Percentiles rank a stretch among this genome's conserved stretches.
Conservation (phyloP, 164 flowering plant species). For the Dillenia suffruticosa region DNA sequence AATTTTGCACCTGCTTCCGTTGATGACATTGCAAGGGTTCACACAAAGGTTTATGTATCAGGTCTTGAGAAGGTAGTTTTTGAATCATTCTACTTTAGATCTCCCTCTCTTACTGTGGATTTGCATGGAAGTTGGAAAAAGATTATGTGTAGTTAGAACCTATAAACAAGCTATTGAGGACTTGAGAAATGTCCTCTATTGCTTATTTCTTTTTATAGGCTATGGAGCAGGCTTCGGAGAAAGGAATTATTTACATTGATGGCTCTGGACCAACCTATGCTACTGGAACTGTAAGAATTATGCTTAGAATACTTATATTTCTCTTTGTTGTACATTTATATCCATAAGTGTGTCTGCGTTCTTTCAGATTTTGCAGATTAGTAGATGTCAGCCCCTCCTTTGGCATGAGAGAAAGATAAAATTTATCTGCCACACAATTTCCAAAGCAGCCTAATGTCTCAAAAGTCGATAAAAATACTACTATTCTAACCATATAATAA, state of each 20-base stretch:
- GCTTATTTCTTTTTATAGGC: conserved; percentile 36
- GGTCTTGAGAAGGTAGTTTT: conserved; percentile 79
- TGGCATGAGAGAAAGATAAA: too few relatives aligned
- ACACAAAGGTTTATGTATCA: conserved; percentile 65
- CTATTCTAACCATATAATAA: too few relatives aligned
- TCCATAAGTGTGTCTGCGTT: too few relatives aligned
- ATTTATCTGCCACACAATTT: too few relatives aligned
- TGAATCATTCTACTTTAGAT: neutral
- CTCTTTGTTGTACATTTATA: neutral
- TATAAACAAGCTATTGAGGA: too few relatives aligned
- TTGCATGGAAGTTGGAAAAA: neutral
- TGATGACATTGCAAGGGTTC: conserved; percentile 77
- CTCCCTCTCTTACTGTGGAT: neutral
- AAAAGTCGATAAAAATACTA: too few relatives aligned
- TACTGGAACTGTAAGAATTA: conserved; percentile 68
- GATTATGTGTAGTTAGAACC: too few relatives aligned
- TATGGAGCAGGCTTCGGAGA: conserved; percentile 63
- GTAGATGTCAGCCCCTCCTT: too few relatives aligned
- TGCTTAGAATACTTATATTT: conserved; percentile 3
- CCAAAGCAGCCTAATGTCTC: too few relatives aligned
- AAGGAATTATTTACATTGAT: conserved; percentile 76
- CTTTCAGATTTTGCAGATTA: too few relatives aligned
- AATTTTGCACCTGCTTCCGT: conserved; percentile 62
- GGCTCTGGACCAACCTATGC: conserved; percentile 97
- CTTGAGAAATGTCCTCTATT: neutral